Conservation (phyloP, 805 yeast genomes). For the Saccharomyces eubayanus region DNA sequence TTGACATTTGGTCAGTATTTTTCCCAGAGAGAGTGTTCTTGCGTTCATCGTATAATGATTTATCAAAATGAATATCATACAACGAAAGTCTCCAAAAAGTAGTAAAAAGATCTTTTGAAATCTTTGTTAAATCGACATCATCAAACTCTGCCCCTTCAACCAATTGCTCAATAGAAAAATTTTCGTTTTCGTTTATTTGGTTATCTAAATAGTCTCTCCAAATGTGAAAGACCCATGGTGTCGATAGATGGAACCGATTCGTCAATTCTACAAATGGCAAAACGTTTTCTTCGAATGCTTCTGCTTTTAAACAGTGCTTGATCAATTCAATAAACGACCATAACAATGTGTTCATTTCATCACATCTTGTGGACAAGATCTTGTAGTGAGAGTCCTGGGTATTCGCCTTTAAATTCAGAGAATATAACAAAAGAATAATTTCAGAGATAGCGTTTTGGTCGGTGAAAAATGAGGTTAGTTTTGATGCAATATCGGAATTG, state of each 20-base stretch:
- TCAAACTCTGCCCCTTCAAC: slow-evolving; percentile 10
- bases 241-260: slow-evolving; percentile 37
- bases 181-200: slow-evolving; percentile 13
- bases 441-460: slow-evolving; percentile 46
- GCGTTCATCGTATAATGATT: slow-evolving; percentile 43
- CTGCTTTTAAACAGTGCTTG: slow-evolving; percentile 38
- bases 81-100: slow-evolving; percentile 69
- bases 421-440: slow-evolving; percentile 55
- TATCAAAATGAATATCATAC: slow-evolving; percentile 57
- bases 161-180: slow-evolving; percentile 5
- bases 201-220: slow-evolving; percentile 51
- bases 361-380: slow-evolving; percentile 60
- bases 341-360: slow-evolving; percentile 60
- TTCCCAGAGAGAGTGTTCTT: slow-evolving; percentile 13
- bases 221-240: slow-evolving; percentile 65
- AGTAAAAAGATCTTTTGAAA: slow-evolving; percentile 40
- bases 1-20: slow-evolving; percentile 4
- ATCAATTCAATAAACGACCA: slow-evolving; percentile 57
- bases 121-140: slow-evolving; percentile 18
- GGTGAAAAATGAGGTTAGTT: slow-evolving; percentile 41
- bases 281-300: slow-evolving; percentile 31
- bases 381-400: slow-evolving; percentile 49
- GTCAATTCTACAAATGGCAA: slow-evolving; percentile 37
- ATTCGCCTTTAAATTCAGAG: slow-evolving; percentile 34
- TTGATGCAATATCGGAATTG: slow-evolving; percentile 39